Percentiles rank a stretch among this genome's conserved stretches.
Evolutionary conservation across 2,329 filamentous ascomycete species (phyloP).

Genomic region (Triangularia verruculosa): DNA sequence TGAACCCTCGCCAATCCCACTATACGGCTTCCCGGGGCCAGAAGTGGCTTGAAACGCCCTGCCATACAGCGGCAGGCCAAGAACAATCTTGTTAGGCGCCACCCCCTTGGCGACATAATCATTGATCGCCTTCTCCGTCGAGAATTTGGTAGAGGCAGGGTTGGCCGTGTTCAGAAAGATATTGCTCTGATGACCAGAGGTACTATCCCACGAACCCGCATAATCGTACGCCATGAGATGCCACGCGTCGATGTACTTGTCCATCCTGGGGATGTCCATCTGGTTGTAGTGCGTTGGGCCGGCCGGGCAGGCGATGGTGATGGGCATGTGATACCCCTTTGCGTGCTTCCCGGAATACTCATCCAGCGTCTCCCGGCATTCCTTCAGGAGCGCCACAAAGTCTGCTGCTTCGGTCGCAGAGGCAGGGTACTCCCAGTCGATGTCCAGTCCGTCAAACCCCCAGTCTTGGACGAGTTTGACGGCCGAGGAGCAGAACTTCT

Average conservation of each 20-base stretch:
- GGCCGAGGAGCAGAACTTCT: constrained; percentile 64
- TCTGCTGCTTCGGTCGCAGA: constrained; percentile 39
- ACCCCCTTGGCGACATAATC: constrained; percentile 62
- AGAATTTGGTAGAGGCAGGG: constrained; percentile 62
- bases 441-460: constrained; percentile 56
- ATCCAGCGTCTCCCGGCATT: constrained; percentile 39
- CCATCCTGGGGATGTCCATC: constrained; percentile 46
- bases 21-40: constrained; percentile 63
- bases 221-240: constrained; percentile 68
- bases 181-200: constrained; percentile 66
- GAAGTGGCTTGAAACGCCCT: constrained; percentile 68
- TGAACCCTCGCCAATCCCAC: constrained; percentile 58
- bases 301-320: constrained; percentile 38
- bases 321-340: constrained; percentile 33
- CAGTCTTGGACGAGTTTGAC: constrained; percentile 68
- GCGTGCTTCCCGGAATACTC: constrained; percentile 31
- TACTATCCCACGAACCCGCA: constrained; percentile 62
- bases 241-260: constrained; percentile 50
- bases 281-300: constrained; percentile 43
- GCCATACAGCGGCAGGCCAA: constrained; percentile 78
- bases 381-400: constrained; percentile 43
- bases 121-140: constrained; percentile 61
- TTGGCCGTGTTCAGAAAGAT: constrained; percentile 53
- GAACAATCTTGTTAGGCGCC: constrained; percentile 60
- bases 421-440: constrained; percentile 56